These are phyloP conservation scores for Tulasnella sp. DNA, from an alignment of 768 basidiomycete species.

Conservation along the genomic window DNA sequence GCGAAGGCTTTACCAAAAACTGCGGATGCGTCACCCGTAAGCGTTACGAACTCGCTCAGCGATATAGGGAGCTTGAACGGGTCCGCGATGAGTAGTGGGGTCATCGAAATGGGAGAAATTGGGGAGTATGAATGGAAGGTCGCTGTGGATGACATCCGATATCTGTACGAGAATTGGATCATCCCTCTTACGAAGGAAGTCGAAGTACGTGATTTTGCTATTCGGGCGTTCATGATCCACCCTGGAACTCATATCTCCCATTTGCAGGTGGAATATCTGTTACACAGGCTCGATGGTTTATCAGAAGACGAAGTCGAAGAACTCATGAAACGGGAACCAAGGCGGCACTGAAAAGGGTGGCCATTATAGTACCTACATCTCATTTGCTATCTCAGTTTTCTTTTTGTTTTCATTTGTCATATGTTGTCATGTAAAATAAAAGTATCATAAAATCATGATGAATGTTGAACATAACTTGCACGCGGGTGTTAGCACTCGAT, in stretches of 20 bases:
- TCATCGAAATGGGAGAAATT: slow-evolving; percentile 18
- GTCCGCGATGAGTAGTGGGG: too few species aligned
- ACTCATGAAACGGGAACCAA: slow-evolving; percentile 29
- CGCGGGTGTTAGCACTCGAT: too few species aligned
- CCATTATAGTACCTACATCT: too few species aligned
- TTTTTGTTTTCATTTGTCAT: too few species aligned
- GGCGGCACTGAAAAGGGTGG: too few species aligned
- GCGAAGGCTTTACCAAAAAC: slow-evolving; percentile 6
- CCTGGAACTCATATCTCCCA: not conserved
- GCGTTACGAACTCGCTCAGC: slow-evolving; percentile 22
- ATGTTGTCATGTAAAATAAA: too few species aligned
- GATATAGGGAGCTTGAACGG: too few species aligned
- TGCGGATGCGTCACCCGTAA: slow-evolving; percentile 19
- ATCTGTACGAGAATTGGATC: slow-evolving; percentile 87
- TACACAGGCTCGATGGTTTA: slow-evolving; percentile 76
- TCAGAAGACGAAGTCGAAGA: slow-evolving; percentile 65
- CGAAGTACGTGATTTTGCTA: slow-evolving; percentile 47
- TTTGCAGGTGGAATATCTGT: slow-evolving; percentile 82
- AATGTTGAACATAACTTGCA: too few species aligned
- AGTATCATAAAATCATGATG: too few species aligned
- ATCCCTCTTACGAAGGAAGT: slow-evolving; percentile 97
- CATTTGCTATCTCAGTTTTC: too few species aligned
- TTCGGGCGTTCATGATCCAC: not conserved
- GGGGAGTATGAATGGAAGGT: slow-evolving; percentile 47
- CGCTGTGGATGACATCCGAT: slow-evolving; percentile 84